These are phyloP conservation scores for Pisolithus tinctorius DNA, from an alignment of 768 basidiomycete genomes.

Conservation along the genomic window DNA sequence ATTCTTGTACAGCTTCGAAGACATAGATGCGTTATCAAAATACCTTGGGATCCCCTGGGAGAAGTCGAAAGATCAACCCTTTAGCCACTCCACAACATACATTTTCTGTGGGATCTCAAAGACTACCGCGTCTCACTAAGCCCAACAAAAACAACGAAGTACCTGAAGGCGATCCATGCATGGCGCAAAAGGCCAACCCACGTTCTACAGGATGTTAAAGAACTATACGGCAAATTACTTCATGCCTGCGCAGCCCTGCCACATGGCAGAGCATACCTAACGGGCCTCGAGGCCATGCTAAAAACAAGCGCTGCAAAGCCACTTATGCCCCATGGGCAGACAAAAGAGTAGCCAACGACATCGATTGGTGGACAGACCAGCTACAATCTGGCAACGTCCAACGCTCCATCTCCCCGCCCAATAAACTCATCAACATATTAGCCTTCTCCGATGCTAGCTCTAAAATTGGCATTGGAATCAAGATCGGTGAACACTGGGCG, in stretches of 20 bases:
- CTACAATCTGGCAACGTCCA: background rate
- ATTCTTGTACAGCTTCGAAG: conserved; percentile 16
- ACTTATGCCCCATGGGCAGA: conserved; percentile 18
- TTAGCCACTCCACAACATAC: conserved; percentile 2
- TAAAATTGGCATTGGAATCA: too few relatives aligned
- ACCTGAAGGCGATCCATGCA: conserved; percentile 1
- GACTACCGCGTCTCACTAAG: conserved; percentile 15
- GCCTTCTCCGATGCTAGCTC: too few relatives aligned
- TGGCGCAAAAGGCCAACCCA: background rate
- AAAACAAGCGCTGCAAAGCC: conserved; percentile 21
- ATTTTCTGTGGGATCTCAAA: conserved; percentile 21
- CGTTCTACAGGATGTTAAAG: conserved; percentile 1
- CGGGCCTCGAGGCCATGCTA: conserved; percentile 32
- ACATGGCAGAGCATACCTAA: conserved; percentile 31
- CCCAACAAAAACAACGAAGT: conserved; percentile 21
- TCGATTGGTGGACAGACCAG: conserved; percentile 30
- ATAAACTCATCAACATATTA: too few relatives aligned
- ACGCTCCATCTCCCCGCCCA: too few relatives aligned
- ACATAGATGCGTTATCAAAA: conserved; percentile 12
- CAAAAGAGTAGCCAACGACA: conserved; percentile 10
- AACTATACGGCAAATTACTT: conserved; percentile 4
- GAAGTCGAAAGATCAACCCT: conserved; percentile 16
- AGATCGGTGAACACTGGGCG: too few relatives aligned
- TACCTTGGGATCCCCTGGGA: background rate
- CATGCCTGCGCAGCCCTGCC: conserved; percentile 15